Base-by-base conservation (phyloP, 179 eudicot genomes). In the Beta macrorhiza region DNA sequence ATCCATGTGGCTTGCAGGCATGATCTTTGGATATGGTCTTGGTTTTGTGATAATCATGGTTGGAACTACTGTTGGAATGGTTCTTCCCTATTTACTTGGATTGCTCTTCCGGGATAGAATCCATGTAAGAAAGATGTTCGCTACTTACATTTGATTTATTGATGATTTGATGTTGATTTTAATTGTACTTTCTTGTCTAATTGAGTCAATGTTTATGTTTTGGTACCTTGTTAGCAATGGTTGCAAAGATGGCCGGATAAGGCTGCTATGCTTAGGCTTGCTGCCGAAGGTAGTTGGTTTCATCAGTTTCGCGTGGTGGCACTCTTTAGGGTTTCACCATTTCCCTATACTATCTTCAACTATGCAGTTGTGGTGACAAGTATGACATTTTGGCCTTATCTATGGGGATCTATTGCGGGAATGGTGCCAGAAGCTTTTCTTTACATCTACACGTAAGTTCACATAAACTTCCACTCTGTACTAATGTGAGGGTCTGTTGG, bases 1-100 rank as follows among this genome's bases (percentile, higher is more conserved):
- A 80, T 94, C 98, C 75, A 93, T 95, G 98, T 94, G 98, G 98
- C 89, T 95, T 11, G 98, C 99, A 76, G 99, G 99, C 47, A 95
- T 95, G 98, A 93, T 95, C 71, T 95, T 95, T 84, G 98, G 99
- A 19, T 95, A 95, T 81, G 98, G 97, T 57, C 87, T 88, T 72
- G 99, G 99, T 42, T 96, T 96, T 84, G 83, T 96, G 77, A 94
- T 96, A 75, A 96, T 96, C 81, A 96, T 96, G 98, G 89, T 87
- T 79, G 99, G 99, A 79, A 96, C 98, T 68, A 96, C 98, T 58
- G 80, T 96, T 68, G 99, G 99, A 72, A 93, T 93, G 99, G 45
- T 92, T 80, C 89, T 95, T 59, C 98, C 99, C 17, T 95, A 85
- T 87, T 81, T 82, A 72, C 86, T 92, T 82, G 99, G 97, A 53